Conservation (phyloP, 495 filamentous ascomycete genomes). For the Hypoxylon lenormandii region DNA sequence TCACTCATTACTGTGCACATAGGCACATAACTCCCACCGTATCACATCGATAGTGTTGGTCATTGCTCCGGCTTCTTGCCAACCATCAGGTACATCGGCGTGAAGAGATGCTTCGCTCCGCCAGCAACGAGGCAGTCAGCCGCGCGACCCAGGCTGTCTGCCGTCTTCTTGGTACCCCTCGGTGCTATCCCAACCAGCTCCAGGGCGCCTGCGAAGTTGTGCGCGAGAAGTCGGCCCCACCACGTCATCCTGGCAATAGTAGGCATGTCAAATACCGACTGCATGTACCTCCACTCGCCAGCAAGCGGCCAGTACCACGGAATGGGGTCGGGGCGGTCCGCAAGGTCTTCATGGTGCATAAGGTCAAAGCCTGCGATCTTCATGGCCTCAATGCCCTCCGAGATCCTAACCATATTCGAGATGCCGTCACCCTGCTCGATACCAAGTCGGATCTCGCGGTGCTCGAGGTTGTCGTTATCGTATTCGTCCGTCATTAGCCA, state of each 20-base stretch:
- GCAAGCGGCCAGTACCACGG: conserved; percentile 98
- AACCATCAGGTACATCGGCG: conserved; percentile 99
- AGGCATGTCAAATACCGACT: conserved; percentile 79
- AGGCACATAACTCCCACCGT: conserved; percentile 21
- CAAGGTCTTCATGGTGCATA: conserved; percentile 88
- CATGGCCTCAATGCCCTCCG: conserved; percentile 85
- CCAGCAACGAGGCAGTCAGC: conserved; percentile 91
- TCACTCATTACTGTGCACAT: conserved; percentile 43
- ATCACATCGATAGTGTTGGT: background rate
- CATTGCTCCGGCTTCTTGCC: conserved; percentile 81
- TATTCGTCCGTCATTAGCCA: conserved; percentile 99
- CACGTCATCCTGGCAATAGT: conserved; percentile 93
- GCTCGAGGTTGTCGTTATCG: conserved; percentile 86
- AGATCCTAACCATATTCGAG: conserved; percentile 95
- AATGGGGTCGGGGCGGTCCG: conserved; percentile 77
- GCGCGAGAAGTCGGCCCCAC: conserved; percentile 77
- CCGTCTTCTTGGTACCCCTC: conserved; percentile 91
- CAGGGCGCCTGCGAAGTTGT: conserved; percentile 81
- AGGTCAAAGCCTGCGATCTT: conserved; percentile 89
- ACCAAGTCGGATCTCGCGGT: conserved; percentile 90
- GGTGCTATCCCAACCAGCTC: conserved; percentile 83
- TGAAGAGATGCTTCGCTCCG: conserved; percentile 92
- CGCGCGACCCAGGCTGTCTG: conserved; percentile 83
- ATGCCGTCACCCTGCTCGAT: conserved; percentile 98
- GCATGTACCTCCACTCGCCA: conserved; percentile 82